Evolutionary conservation across 108 stramenopile genomes (phyloP).

Genomic region (Cyclotella baltica): DNA sequence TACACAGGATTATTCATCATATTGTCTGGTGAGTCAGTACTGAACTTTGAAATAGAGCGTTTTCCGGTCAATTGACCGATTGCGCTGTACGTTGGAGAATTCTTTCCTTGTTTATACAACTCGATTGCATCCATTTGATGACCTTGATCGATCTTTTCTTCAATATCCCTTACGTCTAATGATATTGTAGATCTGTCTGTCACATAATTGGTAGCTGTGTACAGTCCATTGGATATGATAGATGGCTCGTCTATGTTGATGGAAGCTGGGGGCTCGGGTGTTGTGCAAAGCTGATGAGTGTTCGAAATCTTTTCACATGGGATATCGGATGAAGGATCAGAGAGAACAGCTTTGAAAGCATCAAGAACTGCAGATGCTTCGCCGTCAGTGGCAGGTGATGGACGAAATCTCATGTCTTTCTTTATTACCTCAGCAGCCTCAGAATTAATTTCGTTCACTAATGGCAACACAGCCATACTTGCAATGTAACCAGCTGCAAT

Average conservation of each 20-base stretch:
- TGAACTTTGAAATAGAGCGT: constrained; percentile 65
- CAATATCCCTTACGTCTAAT: constrained; percentile 69
- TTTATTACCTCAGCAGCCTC: constrained; percentile 19
- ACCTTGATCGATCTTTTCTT: constrained; percentile 55
- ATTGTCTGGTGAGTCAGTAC: constrained; percentile 46
- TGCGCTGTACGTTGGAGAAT: constrained; percentile 71
- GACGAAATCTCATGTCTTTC: constrained; percentile 23
- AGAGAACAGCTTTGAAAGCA: constrained; percentile 24
- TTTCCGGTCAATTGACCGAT: constrained; percentile 61
- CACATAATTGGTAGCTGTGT: constrained; percentile 78
- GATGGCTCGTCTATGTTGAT: constrained; percentile 58
- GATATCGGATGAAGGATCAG: constrained; percentile 26
- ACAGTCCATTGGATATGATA: constrained; percentile 65
- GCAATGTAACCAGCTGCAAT: constrained; percentile 40
- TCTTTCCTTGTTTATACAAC: constrained; percentile 68
- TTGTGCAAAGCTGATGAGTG: constrained; percentile 17
- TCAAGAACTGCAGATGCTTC: constrained; percentile 22
- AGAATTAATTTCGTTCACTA: constrained; percentile 29
- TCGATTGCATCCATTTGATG: constrained; percentile 53
- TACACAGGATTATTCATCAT: constrained; percentile 77
- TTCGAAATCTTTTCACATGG: constrained; percentile 33
- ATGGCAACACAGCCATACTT: constrained; percentile 38
- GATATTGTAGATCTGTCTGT: constrained; percentile 78
- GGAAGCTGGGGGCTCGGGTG: constrained; percentile 9
- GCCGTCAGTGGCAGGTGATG: not conserved